Evolutionary conservation across 2,329 filamentous ascomycete genomes (phyloP).

Genomic region (Penicillium sp.): DNA sequence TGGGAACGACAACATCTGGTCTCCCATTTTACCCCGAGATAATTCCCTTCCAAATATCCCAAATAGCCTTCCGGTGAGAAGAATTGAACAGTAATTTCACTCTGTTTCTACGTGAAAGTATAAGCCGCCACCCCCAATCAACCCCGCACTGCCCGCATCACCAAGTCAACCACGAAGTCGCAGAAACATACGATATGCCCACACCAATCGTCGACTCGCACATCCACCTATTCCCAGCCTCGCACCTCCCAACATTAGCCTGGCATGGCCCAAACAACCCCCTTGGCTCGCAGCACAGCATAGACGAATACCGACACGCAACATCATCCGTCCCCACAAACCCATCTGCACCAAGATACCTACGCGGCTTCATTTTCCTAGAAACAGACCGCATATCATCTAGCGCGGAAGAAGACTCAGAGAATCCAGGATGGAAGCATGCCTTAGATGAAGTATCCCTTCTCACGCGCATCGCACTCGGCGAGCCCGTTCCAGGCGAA

Average conservation of each 20-base stretch:
- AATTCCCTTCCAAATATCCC: neutral
- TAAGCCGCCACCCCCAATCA: neutral
- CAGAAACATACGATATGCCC: slow-evolving; percentile 24
- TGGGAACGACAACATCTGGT: neutral
- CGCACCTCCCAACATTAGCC: slow-evolving; percentile 64
- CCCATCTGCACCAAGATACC: slow-evolving; percentile 35
- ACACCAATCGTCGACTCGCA: slow-evolving; percentile 78
- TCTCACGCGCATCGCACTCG: slow-evolving; percentile 65
- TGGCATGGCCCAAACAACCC: slow-evolving; percentile 66
- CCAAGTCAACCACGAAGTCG: neutral
- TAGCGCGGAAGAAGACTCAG: slow-evolving; percentile 43
- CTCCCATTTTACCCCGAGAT: neutral
- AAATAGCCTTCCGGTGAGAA: neutral
- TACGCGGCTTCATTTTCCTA: slow-evolving; percentile 75
- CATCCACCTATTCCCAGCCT: slow-evolving; percentile 79
- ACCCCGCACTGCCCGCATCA: neutral
- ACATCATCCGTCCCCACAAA: slow-evolving; percentile 32
- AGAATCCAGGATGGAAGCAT: slow-evolving; percentile 58
- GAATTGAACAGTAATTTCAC: too few species aligned
- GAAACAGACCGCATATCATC: slow-evolving; percentile 76
- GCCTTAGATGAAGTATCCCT: slow-evolving; percentile 73
- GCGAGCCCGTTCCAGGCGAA: slow-evolving; percentile 57
- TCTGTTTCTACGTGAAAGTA: too few species aligned
- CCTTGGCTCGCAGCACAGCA: slow-evolving; percentile 64
- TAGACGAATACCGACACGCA: slow-evolving; percentile 62